Conservation (phyloP, 2,329 filamentous ascomycete genomes). For the Pleurostoma richardsiae region DNA sequence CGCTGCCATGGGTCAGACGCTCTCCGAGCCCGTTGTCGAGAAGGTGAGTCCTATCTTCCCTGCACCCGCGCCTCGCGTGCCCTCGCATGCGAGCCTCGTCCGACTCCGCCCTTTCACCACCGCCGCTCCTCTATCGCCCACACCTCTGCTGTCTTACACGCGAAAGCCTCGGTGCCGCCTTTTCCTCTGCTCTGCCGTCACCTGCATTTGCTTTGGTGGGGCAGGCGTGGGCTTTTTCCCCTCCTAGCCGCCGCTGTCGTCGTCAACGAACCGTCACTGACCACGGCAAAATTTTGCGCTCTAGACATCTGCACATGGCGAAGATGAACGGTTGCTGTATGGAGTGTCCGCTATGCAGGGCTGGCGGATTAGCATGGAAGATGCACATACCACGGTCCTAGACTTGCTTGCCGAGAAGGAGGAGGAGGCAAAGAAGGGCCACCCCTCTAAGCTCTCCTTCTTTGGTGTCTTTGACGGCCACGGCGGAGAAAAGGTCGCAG, state of each 20-base stretch:
- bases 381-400: conserved; percentile 85
- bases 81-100: neutral
- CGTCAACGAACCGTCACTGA: no score
- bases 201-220: no score
- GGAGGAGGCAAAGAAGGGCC: conserved; percentile 56
- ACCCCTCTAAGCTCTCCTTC: conserved; percentile 77
- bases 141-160: no score
- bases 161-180: no score
- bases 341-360: conserved; percentile 99
- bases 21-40: conserved; percentile 97
- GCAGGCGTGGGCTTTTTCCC: no score
- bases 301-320: conserved; percentile 81
- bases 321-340: conserved; percentile 89
- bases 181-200: no score
- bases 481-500: conserved; percentile 91
- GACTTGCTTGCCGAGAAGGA: conserved; percentile 64
- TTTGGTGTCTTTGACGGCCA: conserved; percentile 98
- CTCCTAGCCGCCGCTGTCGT: no score
- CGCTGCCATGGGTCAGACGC: conserved; percentile 88
- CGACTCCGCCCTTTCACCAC: no score
- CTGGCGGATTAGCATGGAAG: conserved; percentile 99
- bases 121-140: no score
- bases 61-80: neutral
- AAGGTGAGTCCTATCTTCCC: conserved; percentile 64
- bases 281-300: conserved; percentile 3